phyloP scores from a whole-genome alignment of 805 yeast species.

The Suhomyces pyralidae region DNA sequence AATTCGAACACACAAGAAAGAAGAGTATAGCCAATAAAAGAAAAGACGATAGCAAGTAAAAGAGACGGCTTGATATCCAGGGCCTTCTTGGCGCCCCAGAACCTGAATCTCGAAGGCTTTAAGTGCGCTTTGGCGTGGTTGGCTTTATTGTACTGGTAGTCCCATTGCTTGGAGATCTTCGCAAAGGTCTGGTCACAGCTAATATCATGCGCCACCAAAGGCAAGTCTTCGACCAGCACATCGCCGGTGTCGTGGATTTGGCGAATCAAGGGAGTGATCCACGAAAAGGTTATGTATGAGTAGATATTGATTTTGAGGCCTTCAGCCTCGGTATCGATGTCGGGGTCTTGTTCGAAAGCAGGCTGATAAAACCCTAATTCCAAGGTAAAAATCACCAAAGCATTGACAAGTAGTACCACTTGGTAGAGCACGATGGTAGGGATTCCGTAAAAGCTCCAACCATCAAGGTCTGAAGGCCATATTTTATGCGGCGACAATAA shows the following conservation, averaged over 20 bases:
- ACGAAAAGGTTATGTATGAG: conserved; percentile 21
- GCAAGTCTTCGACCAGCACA: conserved; percentile 18
- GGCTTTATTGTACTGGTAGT: conserved; percentile 12
- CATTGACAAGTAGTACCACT: conserved; percentile 9
- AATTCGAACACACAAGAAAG: conserved; percentile 16
- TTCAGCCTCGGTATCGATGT: conserved; percentile 19
- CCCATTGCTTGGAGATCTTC: conserved; percentile 23
- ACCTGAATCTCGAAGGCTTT: not conserved
- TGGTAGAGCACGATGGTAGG: conserved; percentile 7
- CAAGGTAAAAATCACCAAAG: conserved; percentile 12
- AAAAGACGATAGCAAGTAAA: conserved; percentile 17
- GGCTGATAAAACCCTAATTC: conserved; percentile 21
- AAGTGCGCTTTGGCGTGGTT: not conserved
- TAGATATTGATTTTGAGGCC: conserved; percentile 19
- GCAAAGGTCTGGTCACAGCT: conserved; percentile 15
- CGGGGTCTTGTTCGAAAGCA: conserved; percentile 4
- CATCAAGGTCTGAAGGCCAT: conserved; percentile 1
- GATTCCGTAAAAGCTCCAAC: not conserved
- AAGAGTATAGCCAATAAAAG: conserved; percentile 13
- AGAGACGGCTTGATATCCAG: conserved; percentile 19
- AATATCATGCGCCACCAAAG: conserved; percentile 5
- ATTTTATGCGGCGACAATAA: conserved; percentile 17
- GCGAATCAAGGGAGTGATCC: conserved; percentile 26
- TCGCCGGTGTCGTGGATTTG: conserved; percentile 21
- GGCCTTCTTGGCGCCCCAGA: conserved; percentile 3